A percentile compares a stretch with the other conserved stretches of the same genome.
phyloP scores from a whole-genome alignment of 2,329 filamentous ascomycete species.

The Neofusicoccum cordaticola region DNA sequence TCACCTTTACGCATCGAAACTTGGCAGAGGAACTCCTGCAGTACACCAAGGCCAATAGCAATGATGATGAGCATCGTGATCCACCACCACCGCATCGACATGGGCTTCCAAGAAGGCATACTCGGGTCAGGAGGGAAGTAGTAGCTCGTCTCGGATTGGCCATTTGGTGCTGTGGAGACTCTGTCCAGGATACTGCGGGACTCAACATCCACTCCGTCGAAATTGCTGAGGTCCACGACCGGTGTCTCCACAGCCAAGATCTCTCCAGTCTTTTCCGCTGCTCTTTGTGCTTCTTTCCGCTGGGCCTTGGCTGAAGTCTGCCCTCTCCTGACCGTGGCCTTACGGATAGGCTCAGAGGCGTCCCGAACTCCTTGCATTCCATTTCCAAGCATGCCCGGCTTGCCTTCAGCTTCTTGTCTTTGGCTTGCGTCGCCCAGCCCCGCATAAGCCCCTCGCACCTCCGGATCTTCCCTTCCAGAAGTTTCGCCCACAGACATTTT shows the following conservation, averaged over 20 bases:
- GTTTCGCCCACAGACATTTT: slow-evolving; percentile 18
- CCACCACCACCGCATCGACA: slow-evolving; percentile 39
- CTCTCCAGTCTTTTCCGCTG: slow-evolving; percentile 43
- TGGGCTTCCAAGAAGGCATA: slow-evolving; percentile 39
- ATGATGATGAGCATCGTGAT: slow-evolving; percentile 32
- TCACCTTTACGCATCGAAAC: slow-evolving; percentile 27
- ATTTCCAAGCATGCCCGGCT: slow-evolving; percentile 27
- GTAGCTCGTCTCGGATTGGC: slow-evolving; percentile 33
- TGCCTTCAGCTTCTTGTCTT: slow-evolving; percentile 15
- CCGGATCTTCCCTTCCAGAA: slow-evolving; percentile 10
- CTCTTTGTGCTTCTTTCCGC: slow-evolving; percentile 36
- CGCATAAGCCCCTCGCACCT: slow-evolving; percentile 17
- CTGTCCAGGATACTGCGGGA: slow-evolving; percentile 28
- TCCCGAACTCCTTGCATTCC: slow-evolving; percentile 31
- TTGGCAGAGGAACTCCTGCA: slow-evolving; percentile 39
- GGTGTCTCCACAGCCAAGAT: slow-evolving; percentile 39
- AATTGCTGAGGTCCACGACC: slow-evolving; percentile 42
- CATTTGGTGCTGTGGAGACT: not conserved
- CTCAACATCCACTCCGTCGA: slow-evolving; percentile 36
- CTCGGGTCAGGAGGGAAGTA: slow-evolving; percentile 40
- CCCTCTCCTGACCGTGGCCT: slow-evolving; percentile 12
- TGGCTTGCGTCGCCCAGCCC: slow-evolving; percentile 22
- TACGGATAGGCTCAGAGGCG: slow-evolving; percentile 26
- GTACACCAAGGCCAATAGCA: slow-evolving; percentile 32
- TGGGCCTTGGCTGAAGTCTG: slow-evolving; percentile 18